A percentile compares a stretch with the other conserved stretches of the same genome.
Conservation (phyloP, 2,329 filamentous ascomycete species). For the Knufia petricola region DNA sequence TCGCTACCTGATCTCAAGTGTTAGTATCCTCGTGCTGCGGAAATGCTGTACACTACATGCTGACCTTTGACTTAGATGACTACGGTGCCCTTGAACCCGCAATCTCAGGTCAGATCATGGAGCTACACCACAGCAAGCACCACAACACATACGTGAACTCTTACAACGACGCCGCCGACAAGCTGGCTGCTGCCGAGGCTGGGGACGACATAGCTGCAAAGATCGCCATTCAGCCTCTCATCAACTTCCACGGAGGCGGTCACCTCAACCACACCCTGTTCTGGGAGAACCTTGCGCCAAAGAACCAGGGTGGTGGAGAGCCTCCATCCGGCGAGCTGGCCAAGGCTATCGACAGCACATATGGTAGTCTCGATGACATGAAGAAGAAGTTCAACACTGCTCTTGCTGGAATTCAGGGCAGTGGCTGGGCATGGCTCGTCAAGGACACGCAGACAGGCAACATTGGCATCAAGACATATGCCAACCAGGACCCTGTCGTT, state of each 20-base stretch:
- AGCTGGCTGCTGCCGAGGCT: constrained; percentile 48
- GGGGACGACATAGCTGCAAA: constrained; percentile 53
- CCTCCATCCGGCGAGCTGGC: constrained; percentile 49
- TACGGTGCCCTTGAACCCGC: constrained; percentile 84
- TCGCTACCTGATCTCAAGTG: constrained; percentile 83
- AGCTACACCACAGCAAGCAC: constrained; percentile 87
- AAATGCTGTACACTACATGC: constrained; percentile 3
- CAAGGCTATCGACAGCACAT: constrained; percentile 50
- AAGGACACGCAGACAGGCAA: constrained; percentile 52
- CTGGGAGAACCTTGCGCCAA: constrained; percentile 62
- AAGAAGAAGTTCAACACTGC: constrained; percentile 56
- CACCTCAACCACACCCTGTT: constrained; percentile 91
- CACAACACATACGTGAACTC: constrained; percentile 88
- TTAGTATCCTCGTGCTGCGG: constrained; percentile 33
- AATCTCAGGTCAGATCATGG: constrained; percentile 85
- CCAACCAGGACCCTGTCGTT: constrained; percentile 79
- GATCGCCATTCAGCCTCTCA: constrained; percentile 56
- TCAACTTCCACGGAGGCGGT: constrained; percentile 84
- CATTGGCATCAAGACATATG: constrained; percentile 55
- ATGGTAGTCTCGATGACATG: constrained; percentile 49
- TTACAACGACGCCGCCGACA: constrained; percentile 67
- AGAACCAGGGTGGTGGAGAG: constrained; percentile 52
- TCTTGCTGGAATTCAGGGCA: constrained; percentile 55
- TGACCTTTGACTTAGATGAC: constrained; percentile 56
- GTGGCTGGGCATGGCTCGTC: constrained; percentile 55